These are phyloP conservation scores for Naganishia albida DNA, from an alignment of 1,284 basidiomycete species.

Conservation along the genomic window DNA sequence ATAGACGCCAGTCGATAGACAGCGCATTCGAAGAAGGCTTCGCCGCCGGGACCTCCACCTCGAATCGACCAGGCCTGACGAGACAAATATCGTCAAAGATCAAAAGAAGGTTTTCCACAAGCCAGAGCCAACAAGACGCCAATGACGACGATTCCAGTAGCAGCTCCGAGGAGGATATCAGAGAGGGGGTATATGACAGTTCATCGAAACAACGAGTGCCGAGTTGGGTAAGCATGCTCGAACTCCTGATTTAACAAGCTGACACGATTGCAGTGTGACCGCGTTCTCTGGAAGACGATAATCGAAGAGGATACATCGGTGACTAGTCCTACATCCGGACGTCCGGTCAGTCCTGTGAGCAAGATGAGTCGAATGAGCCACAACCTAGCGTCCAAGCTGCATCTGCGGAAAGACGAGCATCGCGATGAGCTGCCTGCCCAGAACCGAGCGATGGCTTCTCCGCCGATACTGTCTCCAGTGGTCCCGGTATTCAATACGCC, in stretches of 20 bases:
- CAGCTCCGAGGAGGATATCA: slow-evolving; percentile 42
- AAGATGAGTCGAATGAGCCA: slow-evolving; percentile 21
- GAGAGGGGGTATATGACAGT: slow-evolving; percentile 56
- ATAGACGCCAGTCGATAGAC: slow-evolving; percentile 19
- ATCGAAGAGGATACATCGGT: slow-evolving; percentile 36
- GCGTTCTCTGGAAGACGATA: slow-evolving; percentile 53
- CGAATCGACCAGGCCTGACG: slow-evolving; percentile 29
- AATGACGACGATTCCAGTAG: slow-evolving; percentile 38
- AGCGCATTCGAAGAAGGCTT: slow-evolving; percentile 19
- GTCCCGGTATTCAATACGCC: neutral
- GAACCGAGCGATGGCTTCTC: neutral
- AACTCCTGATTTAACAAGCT: neutral
- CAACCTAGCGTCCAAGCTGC: slow-evolving; percentile 12
- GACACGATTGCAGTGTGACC: slow-evolving; percentile 47
- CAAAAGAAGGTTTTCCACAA: slow-evolving; percentile 43
- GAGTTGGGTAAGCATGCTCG: slow-evolving; percentile 50
- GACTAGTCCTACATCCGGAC: slow-evolving; percentile 14
- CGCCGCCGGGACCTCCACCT: slow-evolving; percentile 10
- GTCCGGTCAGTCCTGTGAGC: slow-evolving; percentile 1
- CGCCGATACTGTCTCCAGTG: slow-evolving; percentile 1
- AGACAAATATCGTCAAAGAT: slow-evolving; percentile 38
- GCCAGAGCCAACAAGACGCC: slow-evolving; percentile 33
- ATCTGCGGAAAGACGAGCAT: slow-evolving; percentile 1
- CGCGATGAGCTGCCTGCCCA: neutral
- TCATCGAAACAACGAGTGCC: slow-evolving; percentile 58